phyloP scores from a whole-genome alignment of 495 filamentous ascomycete genomes.

The Amphirosellinia nigrospora region DNA sequence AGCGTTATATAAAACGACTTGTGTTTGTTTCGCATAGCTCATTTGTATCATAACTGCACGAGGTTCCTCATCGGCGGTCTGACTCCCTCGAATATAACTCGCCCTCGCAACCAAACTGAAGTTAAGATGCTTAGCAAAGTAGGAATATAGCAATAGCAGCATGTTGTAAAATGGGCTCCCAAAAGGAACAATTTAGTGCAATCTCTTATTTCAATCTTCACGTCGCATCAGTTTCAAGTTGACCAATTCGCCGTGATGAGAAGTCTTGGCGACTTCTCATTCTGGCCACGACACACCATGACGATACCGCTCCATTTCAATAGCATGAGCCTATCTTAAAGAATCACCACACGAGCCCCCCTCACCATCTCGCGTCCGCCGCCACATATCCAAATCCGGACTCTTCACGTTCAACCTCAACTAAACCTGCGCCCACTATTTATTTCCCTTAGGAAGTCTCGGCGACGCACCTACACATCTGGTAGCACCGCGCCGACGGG shows the following conservation, averaged over 20 bases:
- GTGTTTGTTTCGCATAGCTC: background rate
- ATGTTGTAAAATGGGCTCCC: background rate
- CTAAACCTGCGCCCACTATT: background rate
- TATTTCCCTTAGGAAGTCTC: background rate
- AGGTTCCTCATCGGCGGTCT: too few relatives aligned
- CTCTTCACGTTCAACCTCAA: background rate
- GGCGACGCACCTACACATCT: slow-evolving; percentile 35
- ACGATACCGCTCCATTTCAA: background rate
- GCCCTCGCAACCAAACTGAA: background rate
- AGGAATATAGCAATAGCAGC: background rate
- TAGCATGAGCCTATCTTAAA: background rate
- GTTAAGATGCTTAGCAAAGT: background rate
- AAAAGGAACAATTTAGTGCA: background rate
- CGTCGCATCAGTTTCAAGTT: background rate
- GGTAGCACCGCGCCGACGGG: slow-evolving; percentile 32
- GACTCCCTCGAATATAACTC: too few relatives aligned
- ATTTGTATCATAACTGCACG: too few relatives aligned
- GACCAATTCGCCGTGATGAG: background rate
- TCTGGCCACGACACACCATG: background rate
- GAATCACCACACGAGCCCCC: background rate
- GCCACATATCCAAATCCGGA: background rate
- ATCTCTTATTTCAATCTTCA: background rate
- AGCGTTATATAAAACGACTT: background rate
- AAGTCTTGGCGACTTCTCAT: background rate
- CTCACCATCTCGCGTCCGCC: background rate